Percentiles rank a stretch among this genome's conserved stretches.
Evolutionary conservation across 1,139 yeast genomes (phyloP).

Genomic region (Candida sp.): DNA sequence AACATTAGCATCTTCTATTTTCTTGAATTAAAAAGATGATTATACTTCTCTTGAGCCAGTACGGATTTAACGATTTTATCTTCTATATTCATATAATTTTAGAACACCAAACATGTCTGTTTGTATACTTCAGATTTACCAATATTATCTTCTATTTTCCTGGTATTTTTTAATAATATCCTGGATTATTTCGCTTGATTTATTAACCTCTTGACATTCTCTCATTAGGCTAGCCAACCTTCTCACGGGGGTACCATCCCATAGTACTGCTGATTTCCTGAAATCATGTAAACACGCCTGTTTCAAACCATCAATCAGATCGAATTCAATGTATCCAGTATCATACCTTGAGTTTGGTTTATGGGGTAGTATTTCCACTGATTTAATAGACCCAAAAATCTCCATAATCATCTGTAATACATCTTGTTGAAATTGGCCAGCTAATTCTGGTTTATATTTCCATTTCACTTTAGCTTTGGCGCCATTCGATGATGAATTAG

Average conservation of each 20-base stretch:
- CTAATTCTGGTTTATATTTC: conserved; percentile 33
- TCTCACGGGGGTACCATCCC: conserved; percentile 47
- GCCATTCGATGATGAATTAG: neutral
- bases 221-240: conserved; percentile 47
- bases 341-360: conserved; percentile 27
- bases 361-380: conserved; percentile 12
- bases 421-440: conserved; percentile 25
- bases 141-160: neutral
- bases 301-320: conserved; percentile 18
- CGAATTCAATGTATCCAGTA: conserved; percentile 33
- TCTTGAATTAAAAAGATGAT: neutral
- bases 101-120: too few relatives aligned
- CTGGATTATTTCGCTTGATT: neutral
- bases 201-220: conserved; percentile 17
- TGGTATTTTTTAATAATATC: conserved; percentile 8
- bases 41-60: too few relatives aligned
- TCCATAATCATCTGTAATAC: conserved; percentile 38
- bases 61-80: neutral
- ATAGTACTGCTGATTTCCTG: conserved; percentile 33
- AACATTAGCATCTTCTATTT: conserved; percentile 13
- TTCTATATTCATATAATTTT: neutral
- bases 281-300: conserved; percentile 42
- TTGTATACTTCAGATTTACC: too few relatives aligned
- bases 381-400: conserved; percentile 39
- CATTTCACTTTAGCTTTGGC: conserved; percentile 28